Conservation (phyloP, 2,329 filamentous ascomycete genomes). For the Aspergillus felis region DNA sequence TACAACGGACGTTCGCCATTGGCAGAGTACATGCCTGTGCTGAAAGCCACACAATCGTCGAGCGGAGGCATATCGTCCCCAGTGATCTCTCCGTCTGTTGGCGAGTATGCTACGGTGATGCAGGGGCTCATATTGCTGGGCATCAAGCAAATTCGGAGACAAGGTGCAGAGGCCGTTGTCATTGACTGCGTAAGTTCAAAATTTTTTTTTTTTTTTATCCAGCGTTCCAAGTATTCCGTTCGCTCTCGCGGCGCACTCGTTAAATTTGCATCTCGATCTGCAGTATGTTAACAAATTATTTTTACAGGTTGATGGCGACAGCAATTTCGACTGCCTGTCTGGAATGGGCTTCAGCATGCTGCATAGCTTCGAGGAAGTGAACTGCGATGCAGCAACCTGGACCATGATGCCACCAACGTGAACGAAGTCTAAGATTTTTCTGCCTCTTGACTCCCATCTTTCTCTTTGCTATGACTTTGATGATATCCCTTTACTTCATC, state of each 20-base stretch:
- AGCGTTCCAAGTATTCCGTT: neutral
- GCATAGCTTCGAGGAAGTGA: constrained; percentile 79
- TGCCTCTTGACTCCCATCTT: constrained; percentile 4
- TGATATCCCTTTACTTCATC: neutral
- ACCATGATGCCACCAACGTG: constrained; percentile 48
- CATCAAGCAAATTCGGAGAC: constrained; percentile 74
- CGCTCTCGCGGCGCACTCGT: neutral
- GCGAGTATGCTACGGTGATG: constrained; percentile 66
- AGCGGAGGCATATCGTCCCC: constrained; percentile 77
- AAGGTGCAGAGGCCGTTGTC: constrained; percentile 68
- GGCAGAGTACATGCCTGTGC: constrained; percentile 64
- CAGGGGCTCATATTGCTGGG: constrained; percentile 79
- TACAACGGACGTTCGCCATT: constrained; percentile 68
- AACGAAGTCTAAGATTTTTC: neutral
- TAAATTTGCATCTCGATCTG: neutral
- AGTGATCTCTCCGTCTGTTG: constrained; percentile 65
- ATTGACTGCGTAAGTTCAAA: constrained; percentile 72
- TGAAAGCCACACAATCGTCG: constrained; percentile 55
- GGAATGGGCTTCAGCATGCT: constrained; percentile 77
- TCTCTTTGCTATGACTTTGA: constrained; percentile 4
- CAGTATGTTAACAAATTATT: constrained; percentile 6
- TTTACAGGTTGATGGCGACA: constrained; percentile 65
- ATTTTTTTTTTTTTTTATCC: constrained; percentile 16
- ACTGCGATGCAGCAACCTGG: constrained; percentile 62
- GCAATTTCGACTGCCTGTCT: constrained; percentile 67